These are phyloP conservation scores for Dendrobium huoshanense DNA, from an alignment of 106 monocot genomes.

Conservation along the genomic window DNA sequence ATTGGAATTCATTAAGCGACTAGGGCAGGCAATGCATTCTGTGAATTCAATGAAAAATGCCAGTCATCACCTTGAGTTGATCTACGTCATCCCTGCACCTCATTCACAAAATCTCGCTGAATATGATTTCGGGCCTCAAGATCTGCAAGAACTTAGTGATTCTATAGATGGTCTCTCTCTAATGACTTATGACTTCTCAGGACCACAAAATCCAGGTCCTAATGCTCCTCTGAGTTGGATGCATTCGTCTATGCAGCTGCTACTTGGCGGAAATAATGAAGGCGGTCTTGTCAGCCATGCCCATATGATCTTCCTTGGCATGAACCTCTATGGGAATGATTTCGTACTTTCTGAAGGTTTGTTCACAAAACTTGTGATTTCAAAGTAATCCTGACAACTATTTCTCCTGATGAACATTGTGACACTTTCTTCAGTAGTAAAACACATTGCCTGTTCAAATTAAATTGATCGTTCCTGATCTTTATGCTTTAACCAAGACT, in stretches of 20 bases:
- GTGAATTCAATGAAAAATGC: constrained; percentile 33
- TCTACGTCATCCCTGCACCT: constrained; percentile 78
- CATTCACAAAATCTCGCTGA: constrained; percentile 49
- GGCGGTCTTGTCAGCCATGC: constrained; percentile 16
- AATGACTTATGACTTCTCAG: constrained; percentile 97
- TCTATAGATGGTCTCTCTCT: constrained; percentile 89
- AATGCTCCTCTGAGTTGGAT: constrained; percentile 90
- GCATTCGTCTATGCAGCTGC: constrained; percentile 38
- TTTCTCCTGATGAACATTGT: neutral
- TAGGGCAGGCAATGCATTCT: constrained; percentile 63
- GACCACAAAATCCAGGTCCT: constrained; percentile 77
- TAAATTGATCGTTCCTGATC: neutral
- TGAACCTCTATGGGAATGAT: constrained; percentile 97
- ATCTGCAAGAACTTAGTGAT: constrained; percentile 49
- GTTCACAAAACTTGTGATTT: neutral
- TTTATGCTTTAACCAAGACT: too few species aligned
- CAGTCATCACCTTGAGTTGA: constrained; percentile 44
- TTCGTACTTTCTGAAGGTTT: constrained; percentile 69
- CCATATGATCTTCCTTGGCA: constrained; percentile 76
- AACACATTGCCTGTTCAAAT: neutral
- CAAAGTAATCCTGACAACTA: neutral
- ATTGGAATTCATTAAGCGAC: constrained; percentile 59
- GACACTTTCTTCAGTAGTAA: neutral
- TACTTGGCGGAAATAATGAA: constrained; percentile 38
- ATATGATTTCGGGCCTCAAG: constrained; percentile 73